A percentile compares a stretch with the other conserved stretches of the same genome.
phyloP scores from a whole-genome alignment of 495 filamentous ascomycete genomes.

The Penicillium cosmopolitanum region DNA sequence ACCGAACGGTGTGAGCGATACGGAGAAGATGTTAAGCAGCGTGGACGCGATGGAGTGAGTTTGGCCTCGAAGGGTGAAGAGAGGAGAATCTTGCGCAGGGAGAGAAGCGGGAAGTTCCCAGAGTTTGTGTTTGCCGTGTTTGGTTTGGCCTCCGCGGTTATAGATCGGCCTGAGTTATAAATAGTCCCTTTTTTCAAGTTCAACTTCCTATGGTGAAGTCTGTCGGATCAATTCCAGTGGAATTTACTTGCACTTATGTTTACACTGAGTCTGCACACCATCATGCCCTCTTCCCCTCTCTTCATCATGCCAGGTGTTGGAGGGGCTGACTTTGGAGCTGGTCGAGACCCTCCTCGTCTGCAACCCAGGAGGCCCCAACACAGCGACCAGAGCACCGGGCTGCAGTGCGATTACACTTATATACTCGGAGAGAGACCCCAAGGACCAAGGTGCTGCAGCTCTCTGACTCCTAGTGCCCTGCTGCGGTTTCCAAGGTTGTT shows the following conservation, averaged over 20 bases:
- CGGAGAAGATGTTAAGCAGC: conserved; percentile 10
- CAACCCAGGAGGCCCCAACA: conserved; percentile 11
- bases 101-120: conserved; percentile 32
- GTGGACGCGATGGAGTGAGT: conserved; percentile 13
- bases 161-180: conserved; percentile 19
- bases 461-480: too few relatives aligned
- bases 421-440: not conserved
- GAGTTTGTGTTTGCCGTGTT: conserved; percentile 36
- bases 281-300: not conserved
- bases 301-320: conserved; percentile 9
- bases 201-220: too few relatives aligned
- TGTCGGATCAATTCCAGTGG: too few relatives aligned
- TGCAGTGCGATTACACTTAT: not conserved
- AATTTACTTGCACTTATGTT: too few relatives aligned
- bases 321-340: conserved; percentile 21
- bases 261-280: not conserved
- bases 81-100: conserved; percentile 33
- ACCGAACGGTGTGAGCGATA: not conserved
- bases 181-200: not conserved
- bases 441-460: too few relatives aligned
- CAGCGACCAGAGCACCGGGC: conserved; percentile 2
- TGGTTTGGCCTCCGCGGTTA: conserved; percentile 24
- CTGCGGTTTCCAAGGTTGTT: not conserved
- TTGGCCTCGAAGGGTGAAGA: conserved; percentile 22
- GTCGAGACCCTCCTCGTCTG: conserved; percentile 20